Percentiles rank a stretch among this genome's conserved stretches.
Evolutionary conservation across 768 basidiomycete species (phyloP).

Genomic region (Termitomyces bulborhizus): DNA sequence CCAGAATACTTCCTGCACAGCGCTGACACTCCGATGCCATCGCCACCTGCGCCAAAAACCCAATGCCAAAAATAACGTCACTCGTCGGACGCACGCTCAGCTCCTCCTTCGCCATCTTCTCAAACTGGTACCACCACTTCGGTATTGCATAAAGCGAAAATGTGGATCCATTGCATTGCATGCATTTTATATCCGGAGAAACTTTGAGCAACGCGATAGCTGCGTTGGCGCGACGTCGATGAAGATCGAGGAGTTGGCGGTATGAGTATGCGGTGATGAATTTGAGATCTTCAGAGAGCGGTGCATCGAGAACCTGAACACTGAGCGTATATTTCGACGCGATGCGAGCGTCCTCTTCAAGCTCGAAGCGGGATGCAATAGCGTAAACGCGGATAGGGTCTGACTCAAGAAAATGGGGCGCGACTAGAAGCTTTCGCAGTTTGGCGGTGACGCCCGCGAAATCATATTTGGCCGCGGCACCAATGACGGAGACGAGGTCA

Average conservation of each 20-base stretch:
- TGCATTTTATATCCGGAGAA: conserved; percentile 51
- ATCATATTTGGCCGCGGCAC: conserved; percentile 61
- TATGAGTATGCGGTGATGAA: conserved; percentile 66
- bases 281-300: conserved; percentile 56
- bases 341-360: conserved; percentile 55
- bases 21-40: conserved; percentile 47
- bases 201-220: conserved; percentile 42
- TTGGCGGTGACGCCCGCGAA: conserved; percentile 36
- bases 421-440: conserved; percentile 48
- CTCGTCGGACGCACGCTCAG: conserved; percentile 49
- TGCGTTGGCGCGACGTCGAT: conserved; percentile 43
- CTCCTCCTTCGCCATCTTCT: conserved; percentile 51
- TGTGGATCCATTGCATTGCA: conserved; percentile 56
- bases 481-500: conserved; percentile 43
- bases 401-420: conserved; percentile 38
- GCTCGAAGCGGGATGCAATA: conserved; percentile 58
- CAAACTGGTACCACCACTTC: conserved; percentile 66
- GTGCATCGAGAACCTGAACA: conserved; percentile 47
- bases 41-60: conserved; percentile 50
- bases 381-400: conserved; percentile 63
- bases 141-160: conserved; percentile 43
- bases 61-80: conserved; percentile 52
- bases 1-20: conserved; percentile 63
- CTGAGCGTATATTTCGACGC: conserved; percentile 56
- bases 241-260: conserved; percentile 56